Conservation (phyloP, 31 red algal species). For the Odonthalia washingtoniensis region DNA sequence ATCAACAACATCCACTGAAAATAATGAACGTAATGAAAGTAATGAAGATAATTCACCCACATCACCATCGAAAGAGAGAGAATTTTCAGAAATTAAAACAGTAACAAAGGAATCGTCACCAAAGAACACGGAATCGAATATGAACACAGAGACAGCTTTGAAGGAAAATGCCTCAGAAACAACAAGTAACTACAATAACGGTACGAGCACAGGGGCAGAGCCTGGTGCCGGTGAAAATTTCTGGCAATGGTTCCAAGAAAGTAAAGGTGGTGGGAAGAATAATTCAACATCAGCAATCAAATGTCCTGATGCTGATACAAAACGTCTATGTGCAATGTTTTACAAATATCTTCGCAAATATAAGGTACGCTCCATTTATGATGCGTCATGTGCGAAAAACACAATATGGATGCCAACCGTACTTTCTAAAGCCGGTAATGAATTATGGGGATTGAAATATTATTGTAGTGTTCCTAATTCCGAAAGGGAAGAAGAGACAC, state of each 20-base stretch:
- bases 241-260: constrained; percentile 94
- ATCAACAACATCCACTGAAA: no score
- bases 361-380: constrained; percentile 76
- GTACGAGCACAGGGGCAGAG: constrained; percentile 24
- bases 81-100: background rate
- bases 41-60: background rate
- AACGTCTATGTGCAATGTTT: constrained; percentile 80
- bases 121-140: background rate
- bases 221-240: constrained; percentile 82
- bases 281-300: constrained; percentile 22
- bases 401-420: constrained; percentile 60
- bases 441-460: constrained; percentile 93
- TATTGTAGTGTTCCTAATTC: constrained; percentile 63
- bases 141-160: background rate
- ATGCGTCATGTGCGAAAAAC: constrained; percentile 75
- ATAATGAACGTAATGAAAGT: background rate
- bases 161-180: background rate
- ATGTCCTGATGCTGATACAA: constrained; percentile 51
- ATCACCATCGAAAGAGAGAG: background rate
- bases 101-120: background rate
- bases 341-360: constrained; percentile 93
- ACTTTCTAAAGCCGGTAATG: constrained; percentile 59
- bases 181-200: background rate
- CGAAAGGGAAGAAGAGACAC: constrained; percentile 33
- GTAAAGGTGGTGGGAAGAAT: constrained; percentile 68